Evolutionary conservation across 1,284 basidiomycete species (phyloP), one percentile per base, ranked within the genome.

Genomic region (Marasmius oreades): DNA sequence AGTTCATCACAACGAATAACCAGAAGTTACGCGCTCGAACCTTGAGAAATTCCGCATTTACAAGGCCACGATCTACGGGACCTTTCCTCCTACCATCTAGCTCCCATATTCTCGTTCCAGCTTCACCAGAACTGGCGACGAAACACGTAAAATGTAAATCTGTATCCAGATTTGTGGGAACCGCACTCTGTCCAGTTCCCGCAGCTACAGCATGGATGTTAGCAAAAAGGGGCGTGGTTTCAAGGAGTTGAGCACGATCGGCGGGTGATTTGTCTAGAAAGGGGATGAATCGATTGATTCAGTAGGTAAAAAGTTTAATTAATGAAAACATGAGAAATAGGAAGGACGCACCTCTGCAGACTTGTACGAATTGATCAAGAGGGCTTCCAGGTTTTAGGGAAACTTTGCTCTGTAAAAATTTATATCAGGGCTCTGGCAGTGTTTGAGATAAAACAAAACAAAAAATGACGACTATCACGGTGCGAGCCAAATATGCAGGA

Each of bases 131-230:
- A 6, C 56, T 58, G 33, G 58, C 56, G 39, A 95, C 82, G 66
- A 95, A 96, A 63, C 88, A 86, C 4, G 90, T 90, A 64, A 94
- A 95, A 71, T 95, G 93, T 18, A 92, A 76, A 63, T 92, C 79
- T 1, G 88, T 90, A 51, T 90, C 77, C 20, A 84, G 72, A 62
- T 81, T 67, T 0, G 60, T 67, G 26, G 77, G 80, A 3, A 77
- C 78, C 0, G 79, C 76, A 3, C 83, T 84, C 70, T 95, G 92
- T 12, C 92, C 92, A 0, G 79, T 67, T 1, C 77, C 75, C 0
- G 92, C 90, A 0, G 84, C 82, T 22, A 84, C 77, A 0, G 80
- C 79, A 63, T 95, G 93, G 56, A 93, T 91, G 58, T 79, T 70
- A 10, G 82, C 81, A 62, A 95, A 93, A 53, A 93, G 81, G 11